Evolutionary conservation across 2,329 filamentous ascomycete species (phyloP).

Genomic region (Canariomyces notabilis): DNA sequence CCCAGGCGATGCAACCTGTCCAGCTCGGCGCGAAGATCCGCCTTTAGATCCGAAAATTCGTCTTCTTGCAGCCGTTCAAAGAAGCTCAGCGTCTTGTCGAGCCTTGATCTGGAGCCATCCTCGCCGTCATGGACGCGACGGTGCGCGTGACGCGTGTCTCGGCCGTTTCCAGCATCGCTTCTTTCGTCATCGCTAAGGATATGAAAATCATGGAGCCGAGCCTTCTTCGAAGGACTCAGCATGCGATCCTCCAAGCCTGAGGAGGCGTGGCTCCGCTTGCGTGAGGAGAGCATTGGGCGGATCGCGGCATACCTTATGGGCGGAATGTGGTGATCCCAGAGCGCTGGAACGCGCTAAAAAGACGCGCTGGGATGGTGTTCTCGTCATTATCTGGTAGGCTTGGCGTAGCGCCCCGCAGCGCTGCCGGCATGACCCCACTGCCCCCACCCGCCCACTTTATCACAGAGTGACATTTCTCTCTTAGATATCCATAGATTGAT

Average conservation of each 20-base stretch:
- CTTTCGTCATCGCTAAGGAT: slow-evolving; percentile 3
- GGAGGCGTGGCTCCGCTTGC: neutral
- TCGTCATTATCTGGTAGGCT: too few species aligned
- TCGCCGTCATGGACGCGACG: too few species aligned
- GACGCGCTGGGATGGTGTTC: too few species aligned
- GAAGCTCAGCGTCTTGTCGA: neutral
- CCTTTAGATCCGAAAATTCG: slow-evolving; percentile 10
- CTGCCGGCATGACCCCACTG: too few species aligned
- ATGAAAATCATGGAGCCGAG: neutral
- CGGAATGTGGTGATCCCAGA: neutral
- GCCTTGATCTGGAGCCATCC: too few species aligned
- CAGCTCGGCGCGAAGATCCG: slow-evolving; percentile 4
- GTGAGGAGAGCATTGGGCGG: neutral
- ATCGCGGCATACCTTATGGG: neutral
- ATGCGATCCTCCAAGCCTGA: neutral
- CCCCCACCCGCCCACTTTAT: too few species aligned
- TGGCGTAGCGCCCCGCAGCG: too few species aligned
- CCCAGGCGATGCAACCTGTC: neutral
- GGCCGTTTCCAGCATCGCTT: too few species aligned
- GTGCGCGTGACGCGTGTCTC: neutral
- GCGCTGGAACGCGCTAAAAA: too few species aligned
- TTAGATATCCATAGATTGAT: too few species aligned
- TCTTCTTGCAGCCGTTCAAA: slow-evolving; percentile 7
- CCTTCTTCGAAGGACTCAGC: neutral
- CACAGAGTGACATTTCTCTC: too few species aligned